Conservation (phyloP, 805 yeast species). For the Wickerhamomyces canadensis region DNA sequence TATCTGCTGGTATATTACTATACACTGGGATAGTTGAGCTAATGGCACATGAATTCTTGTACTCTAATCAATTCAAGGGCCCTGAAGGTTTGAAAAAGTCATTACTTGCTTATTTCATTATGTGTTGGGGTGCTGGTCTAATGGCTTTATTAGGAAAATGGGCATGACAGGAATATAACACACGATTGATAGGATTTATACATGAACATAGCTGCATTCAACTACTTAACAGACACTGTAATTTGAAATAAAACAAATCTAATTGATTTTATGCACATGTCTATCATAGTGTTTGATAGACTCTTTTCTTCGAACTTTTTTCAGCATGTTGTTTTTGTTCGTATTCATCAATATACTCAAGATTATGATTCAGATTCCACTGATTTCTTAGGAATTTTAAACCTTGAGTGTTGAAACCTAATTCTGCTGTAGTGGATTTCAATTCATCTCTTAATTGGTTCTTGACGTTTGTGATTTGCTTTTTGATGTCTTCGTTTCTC, state of each 20-base stretch:
- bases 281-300: slow-evolving; percentile 47
- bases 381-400: slow-evolving; percentile 65
- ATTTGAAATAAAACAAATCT: no score
- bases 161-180: slow-evolving; percentile 37
- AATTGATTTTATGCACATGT: neutral
- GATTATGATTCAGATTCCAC: slow-evolving; percentile 73
- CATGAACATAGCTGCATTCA: no score
- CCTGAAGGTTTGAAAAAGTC: slow-evolving; percentile 44
- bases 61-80: slow-evolving; percentile 60
- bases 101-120: slow-evolving; percentile 45
- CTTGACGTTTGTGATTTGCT: slow-evolving; percentile 60
- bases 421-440: slow-evolving; percentile 42
- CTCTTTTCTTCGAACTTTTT: slow-evolving; percentile 63
- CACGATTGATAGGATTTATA: no score
- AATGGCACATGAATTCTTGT: slow-evolving; percentile 71
- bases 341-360: slow-evolving; percentile 65
- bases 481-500: slow-evolving; percentile 56
- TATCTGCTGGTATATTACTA: slow-evolving; percentile 72
- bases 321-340: slow-evolving; percentile 51
- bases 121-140: slow-evolving; percentile 62
- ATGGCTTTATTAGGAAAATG: slow-evolving; percentile 77
- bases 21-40: slow-evolving; percentile 76
- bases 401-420: slow-evolving; percentile 86
- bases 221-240: no score
- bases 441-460: slow-evolving; percentile 54